These are phyloP conservation scores for Hamigera avellanea DNA, from an alignment of 495 filamentous ascomycete species.

Conservation along the genomic window DNA sequence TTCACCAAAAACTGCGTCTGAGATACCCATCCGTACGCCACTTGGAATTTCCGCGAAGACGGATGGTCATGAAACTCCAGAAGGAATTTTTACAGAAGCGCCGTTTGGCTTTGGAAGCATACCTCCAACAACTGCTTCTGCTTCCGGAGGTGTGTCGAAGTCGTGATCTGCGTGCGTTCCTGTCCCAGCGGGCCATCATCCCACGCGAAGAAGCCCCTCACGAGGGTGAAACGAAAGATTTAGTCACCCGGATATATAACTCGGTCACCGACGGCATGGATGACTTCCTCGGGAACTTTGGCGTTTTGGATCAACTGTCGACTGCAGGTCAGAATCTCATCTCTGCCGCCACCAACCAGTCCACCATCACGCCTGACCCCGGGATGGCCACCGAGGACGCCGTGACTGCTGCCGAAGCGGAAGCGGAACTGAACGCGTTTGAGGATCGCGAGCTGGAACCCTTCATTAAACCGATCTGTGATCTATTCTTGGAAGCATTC, in stretches of 20 bases:
- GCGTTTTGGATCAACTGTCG: slow-evolving; percentile 89
- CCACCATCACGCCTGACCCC: slow-evolving; percentile 33
- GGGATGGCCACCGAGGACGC: slow-evolving; percentile 43
- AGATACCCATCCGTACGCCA: slow-evolving; percentile 78
- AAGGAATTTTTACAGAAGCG: slow-evolving; percentile 90
- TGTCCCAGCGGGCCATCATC: slow-evolving; percentile 77
- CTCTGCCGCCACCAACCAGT: slow-evolving; percentile 72
- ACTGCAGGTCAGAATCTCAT: slow-evolving; percentile 88
- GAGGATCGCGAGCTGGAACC: slow-evolving; percentile 83
- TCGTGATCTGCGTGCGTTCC: slow-evolving; percentile 82
- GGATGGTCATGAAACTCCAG: slow-evolving; percentile 93
- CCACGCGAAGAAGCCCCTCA: slow-evolving; percentile 44
- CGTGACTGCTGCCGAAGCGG: slow-evolving; percentile 72
- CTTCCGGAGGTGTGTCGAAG: slow-evolving; percentile 91
- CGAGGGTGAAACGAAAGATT: slow-evolving; percentile 64
- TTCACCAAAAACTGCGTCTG: slow-evolving; percentile 77
- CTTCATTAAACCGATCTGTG: slow-evolving; percentile 96
- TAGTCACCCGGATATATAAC: slow-evolving; percentile 89
- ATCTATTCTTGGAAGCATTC: slow-evolving; percentile 93
- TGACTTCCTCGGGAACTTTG: slow-evolving; percentile 90
- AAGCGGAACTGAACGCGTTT: slow-evolving; percentile 89
- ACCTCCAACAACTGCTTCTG: slow-evolving; percentile 70
- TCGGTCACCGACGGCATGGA: slow-evolving; percentile 97
- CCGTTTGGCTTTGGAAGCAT: slow-evolving; percentile 68
- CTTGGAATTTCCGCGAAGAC: slow-evolving; percentile 81